phyloP scores from a whole-genome alignment of 1,139 yeast genomes.

The Geotrichum australiense region DNA sequence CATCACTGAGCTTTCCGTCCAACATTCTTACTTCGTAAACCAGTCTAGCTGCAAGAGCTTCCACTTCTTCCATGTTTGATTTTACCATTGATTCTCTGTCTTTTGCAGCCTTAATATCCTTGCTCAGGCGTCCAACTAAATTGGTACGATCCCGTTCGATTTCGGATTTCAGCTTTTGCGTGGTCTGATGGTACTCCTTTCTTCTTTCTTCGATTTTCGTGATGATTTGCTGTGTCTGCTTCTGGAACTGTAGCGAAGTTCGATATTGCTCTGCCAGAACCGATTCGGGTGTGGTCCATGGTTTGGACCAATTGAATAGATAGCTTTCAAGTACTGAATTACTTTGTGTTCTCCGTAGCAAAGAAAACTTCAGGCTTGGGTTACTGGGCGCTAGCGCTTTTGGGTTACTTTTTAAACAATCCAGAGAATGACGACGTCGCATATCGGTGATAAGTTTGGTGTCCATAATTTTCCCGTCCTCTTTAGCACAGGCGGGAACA shows the following conservation, averaged over 20 bases:
- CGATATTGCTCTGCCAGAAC: constrained; percentile 9
- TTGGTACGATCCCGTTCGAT: constrained; percentile 31
- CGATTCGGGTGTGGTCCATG: constrained; percentile 11
- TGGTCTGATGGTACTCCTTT: constrained; percentile 7
- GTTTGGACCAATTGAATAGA: constrained; percentile 8
- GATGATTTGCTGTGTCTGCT: constrained; percentile 7
- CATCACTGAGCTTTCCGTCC: constrained; percentile 66
- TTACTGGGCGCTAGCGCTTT: background rate
- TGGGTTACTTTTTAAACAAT: background rate
- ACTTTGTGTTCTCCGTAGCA: constrained; percentile 15
- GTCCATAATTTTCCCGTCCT: constrained; percentile 2
- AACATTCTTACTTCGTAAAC: constrained; percentile 74
- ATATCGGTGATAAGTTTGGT: constrained; percentile 11
- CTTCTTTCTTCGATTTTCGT: constrained; percentile 7
- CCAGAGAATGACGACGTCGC: constrained; percentile 9
- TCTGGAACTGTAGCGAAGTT: constrained; percentile 11
- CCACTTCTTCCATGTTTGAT: constrained; percentile 53
- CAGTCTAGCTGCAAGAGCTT: constrained; percentile 65
- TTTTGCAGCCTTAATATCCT: constrained; percentile 36
- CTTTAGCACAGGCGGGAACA: background rate
- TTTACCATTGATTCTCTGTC: constrained; percentile 37
- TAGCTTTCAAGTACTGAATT: constrained; percentile 13
- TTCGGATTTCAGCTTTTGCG: constrained; percentile 29
- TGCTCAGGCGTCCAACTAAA: constrained; percentile 28
- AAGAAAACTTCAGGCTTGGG: constrained; percentile 11